A percentile compares a stretch with the other conserved stretches of the same genome.
Evolutionary conservation across 805 yeast species (phyloP).

Genomic region (Starmerella floricola): DNA sequence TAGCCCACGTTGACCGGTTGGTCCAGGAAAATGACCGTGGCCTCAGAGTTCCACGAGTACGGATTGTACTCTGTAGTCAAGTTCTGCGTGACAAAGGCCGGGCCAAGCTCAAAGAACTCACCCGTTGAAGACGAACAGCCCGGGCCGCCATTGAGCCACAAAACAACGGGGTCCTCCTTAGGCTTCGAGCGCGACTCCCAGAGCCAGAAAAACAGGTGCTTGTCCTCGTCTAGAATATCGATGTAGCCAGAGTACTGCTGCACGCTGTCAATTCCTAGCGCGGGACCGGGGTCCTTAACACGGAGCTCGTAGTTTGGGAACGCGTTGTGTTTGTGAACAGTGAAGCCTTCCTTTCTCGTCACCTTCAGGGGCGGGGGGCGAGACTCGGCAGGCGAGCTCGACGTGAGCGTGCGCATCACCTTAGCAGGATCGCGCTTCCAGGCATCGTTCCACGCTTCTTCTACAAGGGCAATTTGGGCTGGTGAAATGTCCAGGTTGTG

Average conservation of each 20-base stretch:
- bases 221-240: constrained; percentile 69
- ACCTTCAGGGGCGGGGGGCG: constrained; percentile 14
- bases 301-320: constrained; percentile 43
- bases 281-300: constrained; percentile 45
- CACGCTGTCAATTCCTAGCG: constrained; percentile 68
- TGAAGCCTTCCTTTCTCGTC: constrained; percentile 13
- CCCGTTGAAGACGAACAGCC: constrained; percentile 95
- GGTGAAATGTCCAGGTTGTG: constrained; percentile 1
- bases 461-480: constrained; percentile 2
- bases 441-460: constrained; percentile 9
- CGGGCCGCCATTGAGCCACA: constrained; percentile 95
- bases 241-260: constrained; percentile 68
- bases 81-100: constrained; percentile 62
- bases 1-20: constrained; percentile 94
- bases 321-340: constrained; percentile 9
- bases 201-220: constrained; percentile 88
- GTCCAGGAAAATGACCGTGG: constrained; percentile 82
- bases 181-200: constrained; percentile 82
- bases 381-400: constrained; percentile 4
- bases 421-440: constrained; percentile 5
- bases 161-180: constrained; percentile 64
- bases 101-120: constrained; percentile 85
- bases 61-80: constrained; percentile 68
- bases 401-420: constrained; percentile 6
- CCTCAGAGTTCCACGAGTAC: constrained; percentile 84